Evolutionary conservation across 1,139 yeast species (phyloP).

Genomic region (Saccharomycopsis hybrid): DNA sequence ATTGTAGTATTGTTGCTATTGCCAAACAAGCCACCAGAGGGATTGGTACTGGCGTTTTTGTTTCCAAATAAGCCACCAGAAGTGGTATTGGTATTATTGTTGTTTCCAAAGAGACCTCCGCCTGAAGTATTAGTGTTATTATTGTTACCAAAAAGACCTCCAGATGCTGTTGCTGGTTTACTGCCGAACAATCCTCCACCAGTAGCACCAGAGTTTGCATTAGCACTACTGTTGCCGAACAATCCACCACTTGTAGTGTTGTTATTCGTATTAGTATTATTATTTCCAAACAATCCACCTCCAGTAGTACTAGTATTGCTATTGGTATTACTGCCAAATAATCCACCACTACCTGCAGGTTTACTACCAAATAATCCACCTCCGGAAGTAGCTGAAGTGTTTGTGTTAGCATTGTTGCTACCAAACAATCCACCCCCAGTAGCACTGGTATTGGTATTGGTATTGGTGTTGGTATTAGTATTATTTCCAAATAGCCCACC

Average conservation of each 20-base stretch:
- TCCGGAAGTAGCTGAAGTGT: conserved; percentile 1
- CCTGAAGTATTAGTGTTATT: conserved; percentile 23
- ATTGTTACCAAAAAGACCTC: conserved; percentile 27
- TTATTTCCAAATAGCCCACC: conserved; percentile 36
- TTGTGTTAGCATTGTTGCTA: conserved; percentile 24
- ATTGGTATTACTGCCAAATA: conserved; percentile 26
- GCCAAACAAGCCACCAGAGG: conserved; percentile 25
- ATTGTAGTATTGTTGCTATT: conserved; percentile 24
- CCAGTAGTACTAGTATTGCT: conserved; percentile 17
- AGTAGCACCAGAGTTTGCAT: conserved; percentile 19
- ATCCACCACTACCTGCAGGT: conserved; percentile 23
- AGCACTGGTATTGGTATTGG: neutral
- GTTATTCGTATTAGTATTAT: conserved; percentile 22
- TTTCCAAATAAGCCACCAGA: conserved; percentile 34
- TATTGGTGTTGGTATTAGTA: conserved; percentile 18
- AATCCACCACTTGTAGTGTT: conserved; percentile 35
- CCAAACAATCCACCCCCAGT: conserved; percentile 31
- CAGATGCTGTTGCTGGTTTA: conserved; percentile 15
- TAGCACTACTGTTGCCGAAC: conserved; percentile 27
- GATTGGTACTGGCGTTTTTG: conserved; percentile 23
- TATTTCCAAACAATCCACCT: conserved; percentile 28
- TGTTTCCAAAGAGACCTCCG: conserved; percentile 34
- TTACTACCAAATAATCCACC: conserved; percentile 26
- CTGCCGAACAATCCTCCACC: conserved; percentile 22
- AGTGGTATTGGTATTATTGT: conserved; percentile 25